Conservation (phyloP, 257 asterid species). For the Eucommia ulmoides region DNA sequence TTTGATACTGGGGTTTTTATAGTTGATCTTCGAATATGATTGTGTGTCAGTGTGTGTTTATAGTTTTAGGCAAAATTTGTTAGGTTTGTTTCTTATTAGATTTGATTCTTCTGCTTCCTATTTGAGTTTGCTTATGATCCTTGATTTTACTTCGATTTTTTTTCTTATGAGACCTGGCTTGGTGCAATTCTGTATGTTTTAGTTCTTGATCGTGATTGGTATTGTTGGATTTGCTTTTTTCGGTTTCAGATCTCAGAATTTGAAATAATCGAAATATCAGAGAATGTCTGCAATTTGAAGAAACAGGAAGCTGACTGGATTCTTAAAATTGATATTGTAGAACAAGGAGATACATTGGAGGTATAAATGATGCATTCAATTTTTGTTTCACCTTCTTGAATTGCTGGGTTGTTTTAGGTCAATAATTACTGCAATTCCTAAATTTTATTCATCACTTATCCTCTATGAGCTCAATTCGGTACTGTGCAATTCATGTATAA, state of each 20-base stretch:
- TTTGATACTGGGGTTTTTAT: conserved; percentile 1
- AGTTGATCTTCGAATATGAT: not conserved
- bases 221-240: too few relatives aligned
- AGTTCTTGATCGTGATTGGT: too few relatives aligned
- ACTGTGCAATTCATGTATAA: too few relatives aligned
- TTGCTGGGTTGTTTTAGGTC: too few relatives aligned
- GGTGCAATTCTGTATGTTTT: too few relatives aligned
- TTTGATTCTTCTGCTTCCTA: not conserved
- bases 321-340: conserved; percentile 86
- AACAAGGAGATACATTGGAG: conserved; percentile 70
- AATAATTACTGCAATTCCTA: too few relatives aligned
- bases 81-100: not conserved
- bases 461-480: too few relatives aligned
- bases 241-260: conserved; percentile 57
- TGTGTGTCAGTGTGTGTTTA: not conserved
- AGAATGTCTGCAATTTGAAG: conserved; percentile 93
- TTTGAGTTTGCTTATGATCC: not conserved
- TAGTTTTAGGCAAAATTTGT: not conserved
- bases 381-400: too few relatives aligned
- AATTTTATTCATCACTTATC: too few relatives aligned
- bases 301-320: conserved; percentile 97
- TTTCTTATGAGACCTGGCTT: not conserved
- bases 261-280: conserved; percentile 81
- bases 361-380: conserved; percentile 23
- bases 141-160: not conserved